Base-by-base conservation (phyloP, 208 protist species). In the Vickermania ingenoplastis region DNA sequence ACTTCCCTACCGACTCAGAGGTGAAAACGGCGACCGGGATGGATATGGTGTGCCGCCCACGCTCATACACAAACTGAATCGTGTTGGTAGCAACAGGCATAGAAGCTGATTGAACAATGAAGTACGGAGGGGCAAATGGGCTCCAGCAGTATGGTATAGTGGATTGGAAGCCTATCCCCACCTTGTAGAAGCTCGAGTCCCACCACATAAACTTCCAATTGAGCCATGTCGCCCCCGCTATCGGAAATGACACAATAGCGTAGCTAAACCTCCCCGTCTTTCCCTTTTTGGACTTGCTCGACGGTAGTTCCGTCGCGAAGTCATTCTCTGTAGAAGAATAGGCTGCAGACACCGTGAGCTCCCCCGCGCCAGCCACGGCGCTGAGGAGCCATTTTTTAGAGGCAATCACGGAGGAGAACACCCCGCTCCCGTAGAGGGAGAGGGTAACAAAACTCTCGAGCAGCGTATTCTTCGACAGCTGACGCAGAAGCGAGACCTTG, bases 11-110 rank as follows among this genome's bases (percentile, higher is more conserved):
- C 25, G 75, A 57, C 21, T 75, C 59, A 0, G 77, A 84, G 36
- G 83, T 66, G 56, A 87, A 83, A 53, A 80, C 69, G 27, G 86
- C 73, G 59, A 94, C 57, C 23, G 88, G 88, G 41, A 94, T 68
- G 28, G 68, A 67, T 58, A 94, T 82, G 53, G 66, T 65, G 71
- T 94, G 78, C 23, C 58, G 31, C 11, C 83, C 83, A 24, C 84
- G 79, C 26, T 45, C 71, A 66, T 90, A 94, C 11, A 92, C 67
- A 26, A 94, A 57, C 4, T 66, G 81, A 1, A 94, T 31, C 63
- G 85, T 65, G 45, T 90, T 90, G 23, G 81, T 73, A 7, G 83
- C 70, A 24, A 63, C 71, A 24, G 67, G 64, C 66, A 76, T 63
- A 27, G 62, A 56, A 54, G 63, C 75, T 30, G 26, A 53, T 50